Evolutionary conservation across 2,329 filamentous ascomycete species (phyloP).

Genomic region (Stemphylium lycopersici): DNA sequence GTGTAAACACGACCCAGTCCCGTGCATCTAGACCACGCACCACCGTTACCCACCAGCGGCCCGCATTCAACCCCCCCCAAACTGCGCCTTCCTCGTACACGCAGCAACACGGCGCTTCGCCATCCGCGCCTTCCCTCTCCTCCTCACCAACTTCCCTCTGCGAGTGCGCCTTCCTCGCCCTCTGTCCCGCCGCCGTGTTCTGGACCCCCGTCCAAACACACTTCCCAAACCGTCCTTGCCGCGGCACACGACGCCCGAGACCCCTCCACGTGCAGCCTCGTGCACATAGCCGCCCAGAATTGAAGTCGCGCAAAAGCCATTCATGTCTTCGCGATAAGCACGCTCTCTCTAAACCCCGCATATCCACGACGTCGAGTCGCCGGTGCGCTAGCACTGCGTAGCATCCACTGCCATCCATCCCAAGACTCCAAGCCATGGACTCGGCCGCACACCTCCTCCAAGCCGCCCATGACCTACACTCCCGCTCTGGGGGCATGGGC

Average conservation of each 20-base stretch:
- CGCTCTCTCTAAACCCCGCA: constrained; percentile 3
- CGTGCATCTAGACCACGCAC: constrained; percentile 20
- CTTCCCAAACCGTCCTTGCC: constrained; percentile 24
- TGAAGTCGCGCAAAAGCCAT: not conserved
- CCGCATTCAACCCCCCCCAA: not conserved
- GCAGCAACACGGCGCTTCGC: not conserved
- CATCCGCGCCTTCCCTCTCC: not conserved
- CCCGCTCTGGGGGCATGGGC: constrained; percentile 50
- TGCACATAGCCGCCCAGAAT: constrained; percentile 2
- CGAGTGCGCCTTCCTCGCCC: constrained; percentile 8
- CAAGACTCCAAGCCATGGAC: constrained; percentile 50
- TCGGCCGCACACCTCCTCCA: constrained; percentile 46
- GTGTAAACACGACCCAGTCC: constrained; percentile 20
- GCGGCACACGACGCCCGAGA: constrained; percentile 11
- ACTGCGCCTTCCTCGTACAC: constrained; percentile 19
- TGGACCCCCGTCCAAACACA: constrained; percentile 26
- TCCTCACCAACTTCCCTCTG: constrained; percentile 6
- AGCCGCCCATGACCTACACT: constrained; percentile 53
- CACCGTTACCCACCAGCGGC: constrained; percentile 16
- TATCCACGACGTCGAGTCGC: constrained; percentile 13
- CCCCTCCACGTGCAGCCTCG: constrained; percentile 14
- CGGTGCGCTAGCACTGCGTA: constrained; percentile 22
- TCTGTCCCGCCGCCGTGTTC: constrained; percentile 17
- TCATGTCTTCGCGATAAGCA: constrained; percentile 24
- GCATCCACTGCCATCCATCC: constrained; percentile 17